Percentiles rank a stretch among this genome's conserved stretches.
Evolutionary conservation across 768 basidiomycete species (phyloP).

Genomic region (Panellus pusillus): DNA sequence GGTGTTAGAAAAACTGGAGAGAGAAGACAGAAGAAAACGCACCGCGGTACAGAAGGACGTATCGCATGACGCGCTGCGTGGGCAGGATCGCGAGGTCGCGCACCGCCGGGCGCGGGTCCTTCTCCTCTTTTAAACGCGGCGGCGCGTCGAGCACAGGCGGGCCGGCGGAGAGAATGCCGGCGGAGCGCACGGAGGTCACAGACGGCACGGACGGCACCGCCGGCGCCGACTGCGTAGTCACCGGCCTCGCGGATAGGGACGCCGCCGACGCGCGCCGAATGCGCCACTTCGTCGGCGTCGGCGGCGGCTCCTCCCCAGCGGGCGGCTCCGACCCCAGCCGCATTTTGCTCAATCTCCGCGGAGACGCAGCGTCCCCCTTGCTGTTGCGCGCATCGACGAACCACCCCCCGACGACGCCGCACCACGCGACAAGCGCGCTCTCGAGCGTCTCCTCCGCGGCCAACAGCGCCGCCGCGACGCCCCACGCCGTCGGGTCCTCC

Average conservation of each 20-base stretch:
- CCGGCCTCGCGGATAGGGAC: background rate
- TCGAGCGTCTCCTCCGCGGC: slow-evolving; percentile 53
- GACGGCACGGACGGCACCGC: too few relatives aligned
- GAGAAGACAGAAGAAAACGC: slow-evolving; percentile 18
- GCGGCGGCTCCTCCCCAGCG: too few relatives aligned
- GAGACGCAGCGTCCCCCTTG: too few relatives aligned
- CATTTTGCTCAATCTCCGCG: slow-evolving; percentile 14
- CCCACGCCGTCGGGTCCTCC: slow-evolving; percentile 62
- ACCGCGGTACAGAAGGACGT: slow-evolving; percentile 65
- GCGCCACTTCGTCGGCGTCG: background rate
- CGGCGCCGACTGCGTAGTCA: too few relatives aligned
- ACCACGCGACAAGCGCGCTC: slow-evolving; percentile 60
- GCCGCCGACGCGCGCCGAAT: background rate
- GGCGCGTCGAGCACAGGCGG: too few relatives aligned
- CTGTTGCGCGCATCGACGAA: slow-evolving; percentile 14
- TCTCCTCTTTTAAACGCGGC: too few relatives aligned
- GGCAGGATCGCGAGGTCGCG: slow-evolving; percentile 68
- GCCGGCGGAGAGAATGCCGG: too few relatives aligned
- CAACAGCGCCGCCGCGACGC: slow-evolving; percentile 62
- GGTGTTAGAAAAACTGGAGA: too few relatives aligned
- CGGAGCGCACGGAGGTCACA: too few relatives aligned
- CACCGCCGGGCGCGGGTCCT: slow-evolving; percentile 30
- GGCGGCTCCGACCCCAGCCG: slow-evolving; percentile 2
- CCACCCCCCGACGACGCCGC: slow-evolving; percentile 40
- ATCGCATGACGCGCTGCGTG: slow-evolving; percentile 65